Evolutionary conservation across 352 stramenopile species (phyloP).

Genomic region (Phytophthora parvispora): DNA sequence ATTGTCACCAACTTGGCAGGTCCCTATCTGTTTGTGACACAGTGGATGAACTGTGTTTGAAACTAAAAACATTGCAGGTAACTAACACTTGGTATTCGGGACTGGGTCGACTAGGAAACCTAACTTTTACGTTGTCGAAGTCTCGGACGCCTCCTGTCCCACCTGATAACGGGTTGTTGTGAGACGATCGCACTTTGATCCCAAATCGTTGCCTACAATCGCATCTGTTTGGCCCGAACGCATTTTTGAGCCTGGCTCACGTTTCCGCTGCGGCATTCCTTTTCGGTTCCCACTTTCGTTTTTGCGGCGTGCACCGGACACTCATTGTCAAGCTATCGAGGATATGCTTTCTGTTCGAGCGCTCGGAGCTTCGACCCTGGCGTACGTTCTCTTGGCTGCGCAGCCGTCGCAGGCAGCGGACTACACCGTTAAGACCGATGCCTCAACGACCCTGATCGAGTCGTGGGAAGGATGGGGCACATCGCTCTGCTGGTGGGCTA

Average conservation of each 20-base stretch:
- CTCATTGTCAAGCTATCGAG: too few relatives aligned
- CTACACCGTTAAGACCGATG: slow-evolving; percentile 25
- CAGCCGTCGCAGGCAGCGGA: slow-evolving; percentile 8
- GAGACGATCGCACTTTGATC: slow-evolving; percentile 3
- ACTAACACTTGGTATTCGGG: too few relatives aligned
- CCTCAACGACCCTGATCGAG: slow-evolving; percentile 22
- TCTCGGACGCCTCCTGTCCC: too few relatives aligned
- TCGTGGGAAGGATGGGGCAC: slow-evolving; percentile 65
- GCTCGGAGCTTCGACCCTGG: slow-evolving; percentile 12
- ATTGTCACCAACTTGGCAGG: too few relatives aligned
- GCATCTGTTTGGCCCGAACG: slow-evolving; percentile 29
- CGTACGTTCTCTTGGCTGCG: slow-evolving; percentile 5
- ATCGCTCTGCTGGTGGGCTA: slow-evolving; percentile 67
- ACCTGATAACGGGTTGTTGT: neutral
- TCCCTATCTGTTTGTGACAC: too few relatives aligned
- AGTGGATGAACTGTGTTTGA: too few relatives aligned
- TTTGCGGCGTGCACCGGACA: neutral
- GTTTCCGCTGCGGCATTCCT: slow-evolving; percentile 14
- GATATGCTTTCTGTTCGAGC: slow-evolving; percentile 18
- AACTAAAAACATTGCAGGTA: too few relatives aligned
- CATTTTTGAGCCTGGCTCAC: slow-evolving; percentile 30
- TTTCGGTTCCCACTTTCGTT: slow-evolving; percentile 10
- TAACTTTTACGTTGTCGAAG: too few relatives aligned
- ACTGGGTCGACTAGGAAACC: too few relatives aligned
- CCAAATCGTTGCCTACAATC: slow-evolving; percentile 10